phyloP scores from a whole-genome alignment of 768 basidiomycete genomes.

The Ephemerocybe angulata region DNA sequence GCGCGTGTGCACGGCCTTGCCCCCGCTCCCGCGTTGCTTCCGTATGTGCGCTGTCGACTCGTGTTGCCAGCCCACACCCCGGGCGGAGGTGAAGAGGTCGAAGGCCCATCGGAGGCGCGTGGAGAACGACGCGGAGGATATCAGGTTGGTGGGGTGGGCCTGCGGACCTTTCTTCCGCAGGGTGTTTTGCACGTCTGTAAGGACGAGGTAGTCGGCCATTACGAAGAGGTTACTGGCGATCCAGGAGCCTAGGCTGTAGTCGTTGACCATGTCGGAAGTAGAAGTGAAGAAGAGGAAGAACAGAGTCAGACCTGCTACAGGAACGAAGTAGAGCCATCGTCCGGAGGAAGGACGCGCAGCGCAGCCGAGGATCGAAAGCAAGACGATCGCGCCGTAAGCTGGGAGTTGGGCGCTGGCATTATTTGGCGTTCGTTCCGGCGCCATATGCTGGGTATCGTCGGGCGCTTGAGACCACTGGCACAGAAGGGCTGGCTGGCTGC shows the following conservation, averaged over 20 bases:
- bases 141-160: not conserved
- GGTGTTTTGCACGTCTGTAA: not conserved
- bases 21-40: not conserved
- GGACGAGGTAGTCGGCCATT: not conserved
- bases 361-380: not conserved
- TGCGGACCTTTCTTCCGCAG: not conserved
- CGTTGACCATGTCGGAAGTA: not conserved
- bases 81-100: not conserved
- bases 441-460: not conserved
- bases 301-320: not conserved
- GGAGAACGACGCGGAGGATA: not conserved
- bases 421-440: not conserved
- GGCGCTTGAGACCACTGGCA: too few species aligned
- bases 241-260: not conserved
- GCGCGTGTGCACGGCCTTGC: not conserved
- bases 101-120: slow-evolving; percentile 3
- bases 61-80: slow-evolving; percentile 3
- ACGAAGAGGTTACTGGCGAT: not conserved
- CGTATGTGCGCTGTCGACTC: not conserved
- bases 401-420: not conserved
- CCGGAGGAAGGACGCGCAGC: not conserved
- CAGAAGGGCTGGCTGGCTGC: too few species aligned
- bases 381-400: not conserved
- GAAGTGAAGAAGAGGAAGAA: not conserved
- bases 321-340: not conserved